Base-by-base conservation (phyloP, 129 eudicot genomes). In the Arctium minus region DNA sequence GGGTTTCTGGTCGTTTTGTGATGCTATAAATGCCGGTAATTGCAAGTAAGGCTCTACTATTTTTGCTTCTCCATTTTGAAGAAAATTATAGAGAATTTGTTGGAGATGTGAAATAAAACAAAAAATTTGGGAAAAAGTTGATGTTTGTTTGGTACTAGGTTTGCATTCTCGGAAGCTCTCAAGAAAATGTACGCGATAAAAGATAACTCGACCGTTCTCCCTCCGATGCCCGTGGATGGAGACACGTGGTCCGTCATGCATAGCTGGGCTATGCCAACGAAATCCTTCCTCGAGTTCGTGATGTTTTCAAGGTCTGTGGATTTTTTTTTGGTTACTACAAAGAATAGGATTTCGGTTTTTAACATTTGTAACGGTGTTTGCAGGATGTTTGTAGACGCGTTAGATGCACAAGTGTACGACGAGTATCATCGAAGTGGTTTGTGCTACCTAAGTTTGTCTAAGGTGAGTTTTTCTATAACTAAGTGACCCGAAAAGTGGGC, bases 1-100 rank as follows among this genome's bases (percentile, higher is more conserved):
- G 73, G 97, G 93, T 86, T 96, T 96, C 79, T 96, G 99, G 99
- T 88, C 99, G 33, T 96, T 96, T 85, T 96, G 99, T 81, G 99
- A 96, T 85, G 86, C 99, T 56, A 81, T 96, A 76, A 96, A 96
- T 89, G 98, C 99, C 50, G 99, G 99, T 73, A 96, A 96, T 89
- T 96, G 99, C 92, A 92, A 84, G 99, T 93, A 91, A 95, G 98
- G n/a, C 37, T 53, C 18, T 9, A 53, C 68, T 65, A 65, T 33
- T 65, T 65, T 15, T 56, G 11, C 2, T 56, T 56, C 7, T 56
- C 27, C 5, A n/a, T 17, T 13, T 56, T 17, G 18, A 56, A 56
- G 29, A 60, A 22, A 60, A 60, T 60, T n/a, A 60, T n/a, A 17
- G 68, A 60, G 29, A 60, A n/a, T 60, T 5, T 17, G 68, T 60